Conservation (phyloP, 1,139 yeast species). For the Torulaspora pretoriensis region DNA sequence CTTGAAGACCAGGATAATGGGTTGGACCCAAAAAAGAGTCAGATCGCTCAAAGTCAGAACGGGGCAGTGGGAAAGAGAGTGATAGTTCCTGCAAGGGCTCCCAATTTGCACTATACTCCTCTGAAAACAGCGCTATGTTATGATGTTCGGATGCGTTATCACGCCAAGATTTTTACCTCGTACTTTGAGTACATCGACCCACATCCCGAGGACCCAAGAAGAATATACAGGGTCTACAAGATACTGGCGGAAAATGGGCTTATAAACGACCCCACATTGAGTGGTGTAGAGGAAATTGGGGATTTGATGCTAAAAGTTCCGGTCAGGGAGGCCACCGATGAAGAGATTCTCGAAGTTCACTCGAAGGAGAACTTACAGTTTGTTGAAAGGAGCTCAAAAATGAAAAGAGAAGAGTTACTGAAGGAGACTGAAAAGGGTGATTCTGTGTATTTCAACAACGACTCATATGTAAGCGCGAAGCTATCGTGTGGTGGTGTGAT, state of each 20-base stretch:
- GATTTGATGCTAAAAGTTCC: slow-evolving; percentile 82
- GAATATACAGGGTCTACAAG: slow-evolving; percentile 90
- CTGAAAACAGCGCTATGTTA: slow-evolving; percentile 90
- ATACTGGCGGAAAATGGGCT: slow-evolving; percentile 92
- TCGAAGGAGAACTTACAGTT: slow-evolving; percentile 73
- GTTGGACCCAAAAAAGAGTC: slow-evolving; percentile 2
- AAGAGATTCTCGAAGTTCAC: slow-evolving; percentile 85
- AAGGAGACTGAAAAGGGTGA: slow-evolving; percentile 90
- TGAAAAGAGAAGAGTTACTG: slow-evolving; percentile 73
- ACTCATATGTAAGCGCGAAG: slow-evolving; percentile 80
- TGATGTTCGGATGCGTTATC: slow-evolving; percentile 96
- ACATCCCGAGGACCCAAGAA: slow-evolving; percentile 97
- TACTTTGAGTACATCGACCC: slow-evolving; percentile 95
- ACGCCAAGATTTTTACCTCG: slow-evolving; percentile 88
- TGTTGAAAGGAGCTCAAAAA: slow-evolving; percentile 68
- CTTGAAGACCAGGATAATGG: slow-evolving; percentile 9
- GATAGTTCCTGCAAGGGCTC: slow-evolving; percentile 51
- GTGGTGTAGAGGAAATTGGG: slow-evolving; percentile 83
- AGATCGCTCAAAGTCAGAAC: slow-evolving; percentile 1
- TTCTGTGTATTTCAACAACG: slow-evolving; percentile 91
- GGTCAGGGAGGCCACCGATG: slow-evolving; percentile 80
- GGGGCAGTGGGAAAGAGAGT: slow-evolving; percentile 36
- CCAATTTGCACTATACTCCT: slow-evolving; percentile 51
- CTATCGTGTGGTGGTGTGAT: slow-evolving; percentile 96
- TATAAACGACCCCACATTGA: slow-evolving; percentile 71